A percentile compares a stretch with the other conserved stretches of the same genome.
These are phyloP conservation scores for Chionographis japonica DNA, from an alignment of 106 monocot genomes.

Conservation along the genomic window DNA sequence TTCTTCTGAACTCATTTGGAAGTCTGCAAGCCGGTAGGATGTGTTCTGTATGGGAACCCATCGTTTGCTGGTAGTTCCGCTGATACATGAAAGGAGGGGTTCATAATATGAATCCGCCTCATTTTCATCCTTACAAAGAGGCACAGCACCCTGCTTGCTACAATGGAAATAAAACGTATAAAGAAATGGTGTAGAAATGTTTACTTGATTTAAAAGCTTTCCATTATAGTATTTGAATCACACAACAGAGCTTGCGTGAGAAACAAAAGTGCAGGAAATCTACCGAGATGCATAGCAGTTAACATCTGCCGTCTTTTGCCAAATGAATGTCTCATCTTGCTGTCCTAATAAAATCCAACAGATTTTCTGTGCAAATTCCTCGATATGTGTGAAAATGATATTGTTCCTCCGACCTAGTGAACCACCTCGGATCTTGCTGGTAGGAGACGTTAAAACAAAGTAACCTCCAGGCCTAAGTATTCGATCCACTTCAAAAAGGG, in stretches of 20 bases:
- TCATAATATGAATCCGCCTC: slow-evolving; percentile 56
- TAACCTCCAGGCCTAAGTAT: slow-evolving; percentile 40
- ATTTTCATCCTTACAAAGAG: slow-evolving; percentile 30
- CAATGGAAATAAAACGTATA: not conserved
- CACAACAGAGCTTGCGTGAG: too few relatives aligned
- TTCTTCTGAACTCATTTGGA: slow-evolving; percentile 52
- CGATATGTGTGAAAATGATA: slow-evolving; percentile 19
- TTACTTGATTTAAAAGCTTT: too few relatives aligned
- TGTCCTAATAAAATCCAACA: slow-evolving; percentile 37
- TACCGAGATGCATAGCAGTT: slow-evolving; percentile 33
- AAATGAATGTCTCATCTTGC: slow-evolving; percentile 35
- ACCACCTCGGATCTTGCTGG: slow-evolving; percentile 20
- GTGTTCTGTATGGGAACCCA: slow-evolving; percentile 79
- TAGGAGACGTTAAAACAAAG: slow-evolving; percentile 37
- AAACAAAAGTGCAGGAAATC: not conserved
- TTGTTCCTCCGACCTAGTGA: slow-evolving; percentile 16
- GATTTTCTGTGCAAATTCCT: slow-evolving; percentile 29
- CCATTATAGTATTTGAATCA: too few relatives aligned
- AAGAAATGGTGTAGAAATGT: too few relatives aligned
- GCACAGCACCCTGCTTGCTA: slow-evolving; percentile 23
- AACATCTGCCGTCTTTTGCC: slow-evolving; percentile 35
- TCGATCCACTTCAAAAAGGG: slow-evolving; percentile 33
- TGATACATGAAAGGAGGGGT: slow-evolving; percentile 63
- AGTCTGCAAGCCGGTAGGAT: slow-evolving; percentile 55
- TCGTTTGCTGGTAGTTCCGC: slow-evolving; percentile 59